Base-by-base conservation (phyloP, 2,329 filamentous ascomycete genomes). In the Ilyonectria mors-panacis region DNA sequence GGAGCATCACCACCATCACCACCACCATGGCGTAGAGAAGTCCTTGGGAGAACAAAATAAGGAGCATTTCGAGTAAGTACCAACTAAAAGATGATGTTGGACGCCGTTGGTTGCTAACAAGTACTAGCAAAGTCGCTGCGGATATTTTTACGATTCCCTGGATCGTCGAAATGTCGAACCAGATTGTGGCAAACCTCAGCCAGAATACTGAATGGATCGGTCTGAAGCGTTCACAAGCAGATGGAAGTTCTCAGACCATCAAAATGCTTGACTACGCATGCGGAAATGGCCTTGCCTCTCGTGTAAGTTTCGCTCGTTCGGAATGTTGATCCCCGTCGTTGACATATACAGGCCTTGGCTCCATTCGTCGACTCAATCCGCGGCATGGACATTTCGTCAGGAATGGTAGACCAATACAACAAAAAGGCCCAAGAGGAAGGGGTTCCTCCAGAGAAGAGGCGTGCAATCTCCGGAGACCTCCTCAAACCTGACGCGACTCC, bases 321-420 rank as follows among this genome's bases (percentile, higher is more conserved):
- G 12, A 1, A 4, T 8, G 2, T 4, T 4, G 0, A 6, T 23
- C 1, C 13, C n/a, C 30, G 10, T 26, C 45, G 6, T 65, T 73
- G n/a, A 73, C 45, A 0, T 3, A 17, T 2, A 8, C 12, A 33
- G 80, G 78, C 80, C 0, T 68, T 82, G 8, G 68, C 73, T 6
- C 70, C 77, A 0, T 77, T 74, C n/a, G 70, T 80, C 21, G 72
- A 76, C 2, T 68, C 56, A 2, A 72, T 79, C 10, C 75, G 76
- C 44, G 80, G 80, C 8, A 75, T 82, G 28, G 80, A 82, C 56
- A 75, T 82, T 26, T 80, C 81, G 1, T 68, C 75, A 0, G 69
- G 70, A 19, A 81, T 81, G 74, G 75, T 75, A 6, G 65, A 72
- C 2, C 72, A 76, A 59, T 82, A 79, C 70, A 81, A 81, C 53